Percentiles rank a stretch among this genome's conserved stretches.
Evolutionary conservation across 108 stramenopile species (phyloP).

Genomic region (Cyclotella baltica): DNA sequence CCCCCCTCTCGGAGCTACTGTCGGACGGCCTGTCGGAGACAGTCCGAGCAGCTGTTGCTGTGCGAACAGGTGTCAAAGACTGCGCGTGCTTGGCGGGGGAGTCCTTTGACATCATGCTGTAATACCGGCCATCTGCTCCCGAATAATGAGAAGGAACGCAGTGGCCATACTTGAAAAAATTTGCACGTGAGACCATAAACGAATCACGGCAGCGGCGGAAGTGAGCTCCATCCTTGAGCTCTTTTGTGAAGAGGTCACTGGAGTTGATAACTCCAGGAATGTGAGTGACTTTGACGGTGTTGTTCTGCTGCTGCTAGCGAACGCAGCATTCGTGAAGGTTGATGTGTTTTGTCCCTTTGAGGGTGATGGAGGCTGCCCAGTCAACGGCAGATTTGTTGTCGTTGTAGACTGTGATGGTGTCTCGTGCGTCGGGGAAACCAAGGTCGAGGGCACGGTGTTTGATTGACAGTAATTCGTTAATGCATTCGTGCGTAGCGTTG

Average conservation of each 20-base stretch:
- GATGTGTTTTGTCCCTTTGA: constrained; percentile 18
- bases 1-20: constrained; percentile 4
- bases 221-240: constrained; percentile 5
- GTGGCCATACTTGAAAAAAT: constrained; percentile 3
- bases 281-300: not conserved
- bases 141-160: not conserved
- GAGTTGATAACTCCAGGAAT: constrained; percentile 10
- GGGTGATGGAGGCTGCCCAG: constrained; percentile 12
- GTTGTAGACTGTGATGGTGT: not conserved
- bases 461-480: not conserved
- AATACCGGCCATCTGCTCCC: no score
- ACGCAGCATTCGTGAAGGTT: constrained; percentile 11
- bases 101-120: not conserved
- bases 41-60: not conserved
- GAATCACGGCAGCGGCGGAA: constrained; percentile 12
- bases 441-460: not conserved
- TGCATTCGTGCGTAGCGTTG: constrained; percentile 4
- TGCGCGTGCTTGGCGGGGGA: not conserved
- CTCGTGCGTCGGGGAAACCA: constrained; percentile 5
- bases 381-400: constrained; percentile 16
- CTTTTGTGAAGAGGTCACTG: constrained; percentile 24
- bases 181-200: not conserved
- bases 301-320: constrained; percentile 1
- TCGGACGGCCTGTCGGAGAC: not conserved
- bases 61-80: not conserved